Base-by-base conservation (phyloP, 257 asterid genomes). In the Osmanthus fragrans region DNA sequence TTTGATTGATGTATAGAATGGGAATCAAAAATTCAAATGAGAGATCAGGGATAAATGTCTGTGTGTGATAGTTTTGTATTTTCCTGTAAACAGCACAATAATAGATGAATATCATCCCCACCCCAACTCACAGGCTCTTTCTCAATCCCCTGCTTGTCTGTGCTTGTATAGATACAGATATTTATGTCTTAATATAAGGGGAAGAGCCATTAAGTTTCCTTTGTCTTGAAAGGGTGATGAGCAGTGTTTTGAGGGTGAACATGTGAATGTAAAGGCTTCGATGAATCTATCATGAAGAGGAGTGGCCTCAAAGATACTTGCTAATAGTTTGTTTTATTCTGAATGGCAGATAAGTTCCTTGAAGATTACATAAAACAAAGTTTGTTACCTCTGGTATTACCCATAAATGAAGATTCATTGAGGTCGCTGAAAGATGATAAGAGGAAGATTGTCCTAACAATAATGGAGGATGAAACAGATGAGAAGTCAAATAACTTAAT, bases 291-390 rank as follows among this genome's bases (percentile, higher is more conserved):
- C 19, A 45, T 45, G 19, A 45, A 45, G 19, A 13, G 54, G n/a
- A 4, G 18, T 13, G 0, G 54, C 19, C 54, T 45, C 19, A 45
- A 45, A 45, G 54, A 13, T 12, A 42, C 15, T 12, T 42, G 27
- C 64, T 54, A 54, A 54, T 16, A 19, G 5, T 54, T 54, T 54
- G 7, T 80, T 25, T 77, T 81, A 72, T 40, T 78, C 63, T 77
- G 68, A 39, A 78, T 72, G 84, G 88, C 96, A 91, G 98, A 93
- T 63, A 86, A 86, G 5, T 89, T 91, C 84, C 82, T 95, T 25
- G 96, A 91, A 82, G 97, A 91, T 79, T 93, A 82, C 86, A 83
- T 95, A 78, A 93, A 88, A 67, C 97, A 95, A 84, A 91, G 90
- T 76, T 81, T 95, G 84, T 80, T 90, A 77, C 99, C 98, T 79